These are phyloP conservation scores for Chrysosporium keratinophilum DNA, from an alignment of 2,329 filamentous ascomycete genomes.

Conservation along the genomic window DNA sequence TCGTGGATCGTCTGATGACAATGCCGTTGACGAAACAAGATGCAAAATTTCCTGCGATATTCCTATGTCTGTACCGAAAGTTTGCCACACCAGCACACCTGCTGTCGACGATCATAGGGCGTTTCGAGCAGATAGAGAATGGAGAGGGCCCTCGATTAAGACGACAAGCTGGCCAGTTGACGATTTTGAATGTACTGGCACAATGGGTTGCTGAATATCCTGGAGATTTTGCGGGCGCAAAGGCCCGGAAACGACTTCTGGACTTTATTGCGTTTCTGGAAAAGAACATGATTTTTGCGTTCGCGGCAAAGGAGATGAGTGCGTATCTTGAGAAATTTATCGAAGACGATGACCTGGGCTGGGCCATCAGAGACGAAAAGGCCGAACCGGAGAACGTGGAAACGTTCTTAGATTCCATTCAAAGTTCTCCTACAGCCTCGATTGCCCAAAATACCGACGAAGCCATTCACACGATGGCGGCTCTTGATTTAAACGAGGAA, in stretches of 20 bases:
- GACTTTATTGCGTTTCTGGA: slow-evolving; percentile 68
- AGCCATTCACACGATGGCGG: slow-evolving; percentile 30
- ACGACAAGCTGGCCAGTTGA: slow-evolving; percentile 69
- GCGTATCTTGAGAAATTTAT: slow-evolving; percentile 63
- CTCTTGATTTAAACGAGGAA: slow-evolving; percentile 32
- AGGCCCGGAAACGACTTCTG: slow-evolving; percentile 60
- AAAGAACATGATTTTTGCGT: slow-evolving; percentile 67
- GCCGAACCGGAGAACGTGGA: slow-evolving; percentile 34
- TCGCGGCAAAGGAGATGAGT: slow-evolving; percentile 75
- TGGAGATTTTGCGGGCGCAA: slow-evolving; percentile 76
- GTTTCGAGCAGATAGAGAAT: slow-evolving; percentile 62
- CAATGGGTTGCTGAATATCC: slow-evolving; percentile 87
- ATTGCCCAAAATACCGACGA: slow-evolving; percentile 25
- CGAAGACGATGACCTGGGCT: slow-evolving; percentile 85
- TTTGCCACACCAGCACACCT: slow-evolving; percentile 75
- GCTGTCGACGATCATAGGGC: slow-evolving; percentile 56
- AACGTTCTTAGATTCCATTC: slow-evolving; percentile 34
- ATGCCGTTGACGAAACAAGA: slow-evolving; percentile 79
- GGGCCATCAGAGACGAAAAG: slow-evolving; percentile 72
- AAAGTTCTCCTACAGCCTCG: slow-evolving; percentile 31
- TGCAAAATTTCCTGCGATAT: slow-evolving; percentile 75
- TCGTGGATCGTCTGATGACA: slow-evolving; percentile 77
- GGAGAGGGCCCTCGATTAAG: slow-evolving; percentile 62
- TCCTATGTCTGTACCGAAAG: slow-evolving; percentile 86
- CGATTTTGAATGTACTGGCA: slow-evolving; percentile 71